Conservation (phyloP, 2,329 filamentous ascomycete genomes). For the Tolypocladium amazonense region DNA sequence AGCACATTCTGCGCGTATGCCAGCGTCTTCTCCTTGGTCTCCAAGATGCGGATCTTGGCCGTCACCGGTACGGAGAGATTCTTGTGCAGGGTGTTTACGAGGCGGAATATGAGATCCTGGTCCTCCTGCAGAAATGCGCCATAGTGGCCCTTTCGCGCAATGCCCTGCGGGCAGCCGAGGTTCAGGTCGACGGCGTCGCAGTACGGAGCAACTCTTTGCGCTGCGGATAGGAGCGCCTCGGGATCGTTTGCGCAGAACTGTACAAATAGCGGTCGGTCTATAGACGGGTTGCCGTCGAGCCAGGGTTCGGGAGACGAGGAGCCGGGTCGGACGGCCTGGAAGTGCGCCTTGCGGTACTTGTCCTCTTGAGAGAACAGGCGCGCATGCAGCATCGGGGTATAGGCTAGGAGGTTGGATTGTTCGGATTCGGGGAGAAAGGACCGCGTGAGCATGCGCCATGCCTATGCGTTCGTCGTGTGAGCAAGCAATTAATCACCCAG, state of each 20-base stretch:
- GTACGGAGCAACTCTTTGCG: conserved; percentile 67
- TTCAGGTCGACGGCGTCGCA: conserved; percentile 96
- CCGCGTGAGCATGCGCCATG: conserved; percentile 92
- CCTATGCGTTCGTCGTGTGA: conserved; percentile 37
- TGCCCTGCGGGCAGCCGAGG: conserved; percentile 91
- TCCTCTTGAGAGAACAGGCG: conserved; percentile 70
- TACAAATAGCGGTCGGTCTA: conserved; percentile 86
- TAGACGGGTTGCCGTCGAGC: conserved; percentile 76
- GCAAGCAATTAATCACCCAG: neutral
- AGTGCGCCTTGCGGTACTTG: conserved; percentile 69
- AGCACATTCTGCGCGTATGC: conserved; percentile 84
- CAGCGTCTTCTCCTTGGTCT: conserved; percentile 76
- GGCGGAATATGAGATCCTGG: conserved; percentile 67
- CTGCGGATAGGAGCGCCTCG: conserved; percentile 68
- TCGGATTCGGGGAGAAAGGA: conserved; percentile 69
- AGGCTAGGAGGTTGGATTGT: conserved; percentile 62
- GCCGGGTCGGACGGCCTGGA: conserved; percentile 51
- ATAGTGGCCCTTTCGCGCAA: conserved; percentile 82
- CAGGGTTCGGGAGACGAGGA: conserved; percentile 29
- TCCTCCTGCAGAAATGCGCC: conserved; percentile 94
- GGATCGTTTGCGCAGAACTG: conserved; percentile 93
- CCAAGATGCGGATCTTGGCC: conserved; percentile 86
- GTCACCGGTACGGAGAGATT: conserved; percentile 77
- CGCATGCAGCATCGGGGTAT: conserved; percentile 94
- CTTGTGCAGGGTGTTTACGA: conserved; percentile 75